Base-by-base conservation (phyloP, 1,284 basidiomycete genomes). In the Afroboletus lepidellus region DNA sequence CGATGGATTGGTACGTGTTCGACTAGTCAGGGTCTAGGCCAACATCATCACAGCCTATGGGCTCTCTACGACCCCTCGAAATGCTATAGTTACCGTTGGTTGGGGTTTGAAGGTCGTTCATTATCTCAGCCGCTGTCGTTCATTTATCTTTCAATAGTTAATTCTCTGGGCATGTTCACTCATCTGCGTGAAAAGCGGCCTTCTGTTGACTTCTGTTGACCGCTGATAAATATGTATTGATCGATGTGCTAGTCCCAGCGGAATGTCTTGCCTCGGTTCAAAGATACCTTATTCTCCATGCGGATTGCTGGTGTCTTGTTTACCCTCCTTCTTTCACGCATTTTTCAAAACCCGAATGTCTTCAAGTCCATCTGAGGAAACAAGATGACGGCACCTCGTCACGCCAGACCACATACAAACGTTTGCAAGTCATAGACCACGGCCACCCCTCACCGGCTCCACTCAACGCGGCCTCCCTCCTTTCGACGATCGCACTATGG, bases 111-210 rank as follows among this genome's bases (percentile, higher is more conserved):
- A 56, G 52, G 47, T 51, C 45, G n/a, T 30, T 53, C 32, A 34
- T 45, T 39, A 24, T 41, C 34, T 47, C 52, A 51, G 49, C 61
- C 51, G 54, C 54, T 53, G 51, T 55, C 55, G 21, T 41, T 47
- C 45, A 51, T 69, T 58, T 62, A 62, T 56, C 66, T 51, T 18
- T 41, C 63, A 61, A 61, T 67, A 61, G 64, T 44, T 39, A 65
- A 50, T 47, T 48, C 43, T 41, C 39, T 33, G 30, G 13, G 48
- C 41, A 37, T 52, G 57, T 39, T 18, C 34, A 44, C 30, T 47
- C 53, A 42, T 50, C 59, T 36, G 50, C 51, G 42, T 49, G 60
- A 58, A 60, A 46, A 30, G 41, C 48, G 46, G 46, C 46, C 50
- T 56, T 53, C 41, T 51, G 43, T 54, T 64, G 53, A 48, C 41